Evolutionary conservation across 805 yeast genomes (phyloP), one percentile per base, ranked within the genome.

Genomic region (Allodekkera sacchari): DNA sequence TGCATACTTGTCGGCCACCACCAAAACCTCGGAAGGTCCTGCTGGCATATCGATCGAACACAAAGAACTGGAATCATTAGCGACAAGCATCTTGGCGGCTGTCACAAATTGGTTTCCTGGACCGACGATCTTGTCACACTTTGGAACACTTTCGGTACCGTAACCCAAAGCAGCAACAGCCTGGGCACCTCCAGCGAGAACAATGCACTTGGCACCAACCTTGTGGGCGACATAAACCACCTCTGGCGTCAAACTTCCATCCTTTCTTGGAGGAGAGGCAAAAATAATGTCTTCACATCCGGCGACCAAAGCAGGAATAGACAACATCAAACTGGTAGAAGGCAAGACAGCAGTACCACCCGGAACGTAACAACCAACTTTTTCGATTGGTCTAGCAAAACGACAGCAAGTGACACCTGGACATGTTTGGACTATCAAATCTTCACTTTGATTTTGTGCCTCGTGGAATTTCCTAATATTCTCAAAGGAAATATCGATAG

Each of bases 1-100:
- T 9, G 96, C 84, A 28, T 70, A 52, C 37, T 66, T 72, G 55
- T 92, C 99, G 29, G 95, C 95, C 46, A 92, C 66, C n/a, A 89
- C 99, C 37, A 92, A 67, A 16, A 92, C 99, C 61, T 92, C 99
- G 32, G 95, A 83, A 18, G 99, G 99, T 7, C 99, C 99, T 17
- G 99, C 99, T 30, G 99, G 99, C 97, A 92, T 89, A 58, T 92
- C 99, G 45, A 92, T 92, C 12, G 95, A 83, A 53, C 96, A 92
- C 50, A 88, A 64, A 6, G 98, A 97, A 41, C 79, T 80, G 1
- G 96, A 83, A 53, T 92, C 98, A 51, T 92, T 94, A 48, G 89
- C 92, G 31, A 94, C 92, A 53, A 81, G 65, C 99, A 92, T 92
- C 68, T 92, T 92, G 26, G 98, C 99, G 26, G 98, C 97, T 13